Evolutionary conservation across 768 basidiomycete species (phyloP).

Genomic region (Amyloporia xantha): DNA sequence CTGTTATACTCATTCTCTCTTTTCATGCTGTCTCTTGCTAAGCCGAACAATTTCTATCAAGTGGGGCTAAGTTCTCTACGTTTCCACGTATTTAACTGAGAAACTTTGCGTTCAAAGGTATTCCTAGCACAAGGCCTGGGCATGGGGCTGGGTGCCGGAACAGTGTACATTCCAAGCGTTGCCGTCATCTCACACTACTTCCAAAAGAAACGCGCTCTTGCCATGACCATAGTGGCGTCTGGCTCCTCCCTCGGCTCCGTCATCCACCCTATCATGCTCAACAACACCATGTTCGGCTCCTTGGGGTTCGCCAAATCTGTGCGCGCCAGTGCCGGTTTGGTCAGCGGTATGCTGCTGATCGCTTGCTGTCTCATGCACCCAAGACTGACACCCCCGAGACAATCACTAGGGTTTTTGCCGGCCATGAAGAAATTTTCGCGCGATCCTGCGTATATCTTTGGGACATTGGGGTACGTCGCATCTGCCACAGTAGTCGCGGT

Average conservation of each 20-base stretch:
- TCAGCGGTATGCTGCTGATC: conserved; percentile 22
- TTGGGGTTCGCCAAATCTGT: conserved; percentile 36
- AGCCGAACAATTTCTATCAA: conserved; percentile 31
- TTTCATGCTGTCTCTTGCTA: conserved; percentile 39
- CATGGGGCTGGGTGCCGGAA: conserved; percentile 42
- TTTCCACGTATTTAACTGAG: conserved; percentile 29
- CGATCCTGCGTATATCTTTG: conserved; percentile 20
- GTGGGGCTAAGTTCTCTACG: conserved; percentile 21
- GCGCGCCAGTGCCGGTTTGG: conserved; percentile 36
- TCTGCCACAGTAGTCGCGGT: no score
- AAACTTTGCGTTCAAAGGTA: conserved; percentile 30
- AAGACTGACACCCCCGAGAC: conserved; percentile 11
- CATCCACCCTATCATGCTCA: conserved; percentile 1
- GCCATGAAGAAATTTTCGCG: conserved; percentile 16
- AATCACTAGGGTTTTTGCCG: conserved; percentile 6
- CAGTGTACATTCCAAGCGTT: conserved; percentile 46
- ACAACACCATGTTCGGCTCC: conserved; percentile 10
- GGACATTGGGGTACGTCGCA: conserved; percentile 18
- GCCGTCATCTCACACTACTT: conserved; percentile 48
- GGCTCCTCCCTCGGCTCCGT: conserved; percentile 24
- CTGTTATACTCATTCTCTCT: conserved; percentile 22
- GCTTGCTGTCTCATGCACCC: conserved; percentile 18
- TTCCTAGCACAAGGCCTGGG: conserved; percentile 53
- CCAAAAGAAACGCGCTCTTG: conserved; percentile 37
- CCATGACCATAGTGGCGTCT: conserved; percentile 49